phyloP scores from a whole-genome alignment of 768 basidiomycete species.

The Pleurotus djamor region DNA sequence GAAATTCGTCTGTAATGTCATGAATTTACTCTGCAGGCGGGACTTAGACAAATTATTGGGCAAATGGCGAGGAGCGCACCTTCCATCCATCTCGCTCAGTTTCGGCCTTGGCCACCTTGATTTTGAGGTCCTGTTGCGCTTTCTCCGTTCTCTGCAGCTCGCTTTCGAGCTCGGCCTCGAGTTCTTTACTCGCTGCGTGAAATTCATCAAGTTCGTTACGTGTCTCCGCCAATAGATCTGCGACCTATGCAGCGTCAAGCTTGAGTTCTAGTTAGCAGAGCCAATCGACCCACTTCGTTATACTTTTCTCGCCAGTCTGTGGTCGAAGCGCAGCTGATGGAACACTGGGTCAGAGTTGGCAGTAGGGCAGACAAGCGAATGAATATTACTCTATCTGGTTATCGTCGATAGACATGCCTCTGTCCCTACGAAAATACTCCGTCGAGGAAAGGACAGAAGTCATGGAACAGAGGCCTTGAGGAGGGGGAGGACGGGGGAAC shows the following conservation, averaged over 20 bases:
- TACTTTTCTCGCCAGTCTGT: constrained; percentile 81
- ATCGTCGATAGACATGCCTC: constrained; percentile 67
- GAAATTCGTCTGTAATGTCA: constrained; percentile 85
- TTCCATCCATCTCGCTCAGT: constrained; percentile 90
- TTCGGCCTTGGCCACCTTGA: constrained; percentile 69
- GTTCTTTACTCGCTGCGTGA: constrained; percentile 83
- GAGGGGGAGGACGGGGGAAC: constrained; percentile 2
- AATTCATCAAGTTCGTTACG: constrained; percentile 86
- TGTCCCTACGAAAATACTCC: constrained; percentile 57
- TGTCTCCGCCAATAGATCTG: constrained; percentile 83
- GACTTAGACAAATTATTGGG: neutral
- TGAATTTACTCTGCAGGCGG: constrained; percentile 66
- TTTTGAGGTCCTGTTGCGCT: constrained; percentile 75
- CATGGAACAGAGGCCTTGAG: constrained; percentile 30
- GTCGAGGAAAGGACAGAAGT: constrained; percentile 63
- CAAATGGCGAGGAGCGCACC: constrained; percentile 41
- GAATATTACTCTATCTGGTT: constrained; percentile 50
- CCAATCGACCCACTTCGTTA: constrained; percentile 47
- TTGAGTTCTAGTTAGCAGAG: neutral
- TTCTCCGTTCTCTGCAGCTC: constrained; percentile 89
- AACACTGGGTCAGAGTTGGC: neutral
- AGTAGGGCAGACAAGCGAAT: constrained; percentile 8
- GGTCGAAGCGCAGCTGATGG: constrained; percentile 20
- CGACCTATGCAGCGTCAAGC: constrained; percentile 38
- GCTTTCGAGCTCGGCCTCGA: constrained; percentile 90